A percentile compares a stretch with the other conserved stretches of the same genome.
These are phyloP conservation scores for Paraleonurus japonicus DNA, from an alignment of 257 asterid genomes.

Conservation along the genomic window DNA sequence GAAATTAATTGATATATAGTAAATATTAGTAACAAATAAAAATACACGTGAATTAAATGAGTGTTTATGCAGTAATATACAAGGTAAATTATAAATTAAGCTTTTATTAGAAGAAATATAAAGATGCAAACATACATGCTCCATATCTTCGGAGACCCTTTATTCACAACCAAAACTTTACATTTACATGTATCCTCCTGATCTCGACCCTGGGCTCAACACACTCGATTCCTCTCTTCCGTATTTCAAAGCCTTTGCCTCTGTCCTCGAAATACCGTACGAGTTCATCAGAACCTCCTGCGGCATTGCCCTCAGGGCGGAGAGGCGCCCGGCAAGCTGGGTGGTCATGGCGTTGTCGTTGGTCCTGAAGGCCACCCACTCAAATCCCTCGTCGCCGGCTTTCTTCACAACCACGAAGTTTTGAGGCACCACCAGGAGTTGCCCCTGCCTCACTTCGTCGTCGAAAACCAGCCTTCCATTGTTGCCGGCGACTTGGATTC, in stretches of 20 bases:
- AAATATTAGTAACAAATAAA: no score
- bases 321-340: constrained; percentile 56
- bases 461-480: constrained; percentile 46
- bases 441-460: constrained; percentile 45
- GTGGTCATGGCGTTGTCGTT: constrained; percentile 51
- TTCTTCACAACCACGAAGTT: constrained; percentile 51
- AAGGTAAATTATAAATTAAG: no score
- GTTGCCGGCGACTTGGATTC: constrained; percentile 59
- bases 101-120: no score
- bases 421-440: constrained; percentile 57
- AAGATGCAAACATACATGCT: no score
- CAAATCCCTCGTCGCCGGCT: constrained; percentile 58
- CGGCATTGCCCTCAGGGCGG: constrained; percentile 57
- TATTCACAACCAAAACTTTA: constrained; percentile 18
- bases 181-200: neutral
- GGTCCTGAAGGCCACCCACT: constrained; percentile 60
- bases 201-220: constrained; percentile 31
- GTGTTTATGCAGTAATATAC: no score
- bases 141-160: neutral
- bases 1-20: no score
- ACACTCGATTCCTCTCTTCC: constrained; percentile 47
- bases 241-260: constrained; percentile 52
- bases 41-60: no score
- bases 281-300: constrained; percentile 52
- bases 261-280: constrained; percentile 46